Evolutionary conservation across 225 moss, liverwort and hornwort genomes (phyloP).

Genomic region (Marchantia paleacea): DNA sequence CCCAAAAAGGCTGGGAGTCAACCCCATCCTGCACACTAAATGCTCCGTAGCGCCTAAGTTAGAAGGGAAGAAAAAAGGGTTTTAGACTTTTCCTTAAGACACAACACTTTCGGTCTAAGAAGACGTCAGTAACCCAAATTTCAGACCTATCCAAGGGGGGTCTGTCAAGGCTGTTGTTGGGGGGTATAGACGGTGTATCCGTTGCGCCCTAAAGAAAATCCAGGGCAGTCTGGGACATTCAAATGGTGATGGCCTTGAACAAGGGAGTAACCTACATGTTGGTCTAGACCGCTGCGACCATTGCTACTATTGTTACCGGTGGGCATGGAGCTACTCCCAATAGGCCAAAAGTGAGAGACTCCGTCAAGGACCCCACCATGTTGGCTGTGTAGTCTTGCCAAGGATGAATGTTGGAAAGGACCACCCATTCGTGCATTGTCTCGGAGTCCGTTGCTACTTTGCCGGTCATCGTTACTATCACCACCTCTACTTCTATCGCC

Average conservation of each 20-base stretch:
- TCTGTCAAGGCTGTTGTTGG: conserved; percentile 76
- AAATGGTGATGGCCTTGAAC: conserved; percentile 82
- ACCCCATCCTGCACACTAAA: conserved; percentile 24
- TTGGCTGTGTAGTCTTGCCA: conserved; percentile 72
- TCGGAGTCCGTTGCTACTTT: conserved; percentile 36
- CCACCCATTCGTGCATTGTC: conserved; percentile 56
- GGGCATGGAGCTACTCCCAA: conserved; percentile 61
- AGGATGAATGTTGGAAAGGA: conserved; percentile 60
- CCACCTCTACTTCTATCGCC: conserved; percentile 68
- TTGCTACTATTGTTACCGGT: conserved; percentile 47
- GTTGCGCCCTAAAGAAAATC: conserved; percentile 80
- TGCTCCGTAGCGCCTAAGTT: conserved; percentile 28
- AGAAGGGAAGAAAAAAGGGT: neutral
- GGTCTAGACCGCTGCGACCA: conserved; percentile 77
- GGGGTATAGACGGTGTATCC: conserved; percentile 88
- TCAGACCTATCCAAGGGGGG: conserved; percentile 5
- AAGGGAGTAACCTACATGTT: conserved; percentile 81
- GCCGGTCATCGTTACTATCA: conserved; percentile 42
- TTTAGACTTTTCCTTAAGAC: conserved; percentile 15
- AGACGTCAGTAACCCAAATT: conserved; percentile 22
- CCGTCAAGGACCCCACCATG: conserved; percentile 82
- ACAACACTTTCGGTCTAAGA: conserved; percentile 19
- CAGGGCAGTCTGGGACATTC: conserved; percentile 71
- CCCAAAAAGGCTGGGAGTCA: conserved; percentile 26
- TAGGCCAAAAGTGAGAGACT: conserved; percentile 85